Percentiles rank a stretch among this genome's conserved stretches.
phyloP scores from a whole-genome alignment of 2,329 filamentous ascomycete genomes.

The Blumeria hordei region DNA sequence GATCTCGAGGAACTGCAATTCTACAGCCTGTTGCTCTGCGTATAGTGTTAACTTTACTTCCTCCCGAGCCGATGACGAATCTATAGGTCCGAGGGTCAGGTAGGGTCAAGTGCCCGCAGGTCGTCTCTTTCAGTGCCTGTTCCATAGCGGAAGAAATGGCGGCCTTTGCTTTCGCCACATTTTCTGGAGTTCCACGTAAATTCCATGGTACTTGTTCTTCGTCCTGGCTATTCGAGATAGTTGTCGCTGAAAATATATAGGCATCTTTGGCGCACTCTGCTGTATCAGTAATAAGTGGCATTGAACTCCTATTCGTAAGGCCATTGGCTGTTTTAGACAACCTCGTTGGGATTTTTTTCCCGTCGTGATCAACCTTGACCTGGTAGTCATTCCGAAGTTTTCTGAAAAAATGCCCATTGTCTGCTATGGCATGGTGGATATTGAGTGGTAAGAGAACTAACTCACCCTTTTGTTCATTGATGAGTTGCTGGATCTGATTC shows the following conservation, averaged over 20 bases:
- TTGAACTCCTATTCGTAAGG: constrained; percentile 31
- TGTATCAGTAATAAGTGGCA: constrained; percentile 89
- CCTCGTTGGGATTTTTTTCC: constrained; percentile 51
- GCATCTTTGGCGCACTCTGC: constrained; percentile 35
- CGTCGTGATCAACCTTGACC: constrained; percentile 78
- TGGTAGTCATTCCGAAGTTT: constrained; percentile 64
- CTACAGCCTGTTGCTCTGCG: constrained; percentile 79
- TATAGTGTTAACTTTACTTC: constrained; percentile 79
- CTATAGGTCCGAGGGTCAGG: constrained; percentile 73
- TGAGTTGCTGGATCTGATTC: constrained; percentile 52
- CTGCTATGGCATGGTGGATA: constrained; percentile 63
- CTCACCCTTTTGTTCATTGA: constrained; percentile 74
- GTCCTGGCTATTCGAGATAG: constrained; percentile 25
- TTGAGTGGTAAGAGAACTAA: constrained; percentile 62
- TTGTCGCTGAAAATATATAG: constrained; percentile 67
- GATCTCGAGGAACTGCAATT: constrained; percentile 76
- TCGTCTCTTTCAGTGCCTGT: constrained; percentile 41
- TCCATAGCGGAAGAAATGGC: constrained; percentile 49
- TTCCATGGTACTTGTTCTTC: constrained; percentile 72
- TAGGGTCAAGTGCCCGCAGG: constrained; percentile 69
- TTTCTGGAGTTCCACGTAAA: constrained; percentile 54
- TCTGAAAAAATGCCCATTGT: constrained; percentile 86
- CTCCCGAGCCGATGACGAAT: constrained; percentile 69
- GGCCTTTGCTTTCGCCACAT: constrained; percentile 58
- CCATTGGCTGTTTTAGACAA: constrained; percentile 24